Percentiles rank a stretch among this genome's conserved stretches.
These are phyloP conservation scores for Rhizophora apiculata DNA, from an alignment of 345 rosid genomes.

Conservation along the genomic window DNA sequence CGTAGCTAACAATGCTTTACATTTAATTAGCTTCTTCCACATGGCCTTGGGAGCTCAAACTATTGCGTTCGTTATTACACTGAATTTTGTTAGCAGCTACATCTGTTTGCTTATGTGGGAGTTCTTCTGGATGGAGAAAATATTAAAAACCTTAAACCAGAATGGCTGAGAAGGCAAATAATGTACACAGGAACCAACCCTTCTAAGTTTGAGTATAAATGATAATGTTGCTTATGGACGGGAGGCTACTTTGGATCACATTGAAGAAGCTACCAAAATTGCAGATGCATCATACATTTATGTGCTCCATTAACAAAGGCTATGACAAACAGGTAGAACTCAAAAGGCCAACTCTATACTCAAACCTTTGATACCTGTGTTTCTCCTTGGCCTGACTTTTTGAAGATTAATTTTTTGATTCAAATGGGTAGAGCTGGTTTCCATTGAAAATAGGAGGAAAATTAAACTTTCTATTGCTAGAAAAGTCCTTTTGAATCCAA, in stretches of 20 bases:
- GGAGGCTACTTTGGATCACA: constrained; percentile 73
- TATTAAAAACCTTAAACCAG: constrained; percentile 76
- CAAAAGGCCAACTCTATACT: constrained; percentile 1
- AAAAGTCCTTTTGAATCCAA: constrained; percentile 85
- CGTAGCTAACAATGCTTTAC: too few species aligned
- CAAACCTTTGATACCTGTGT: constrained; percentile 4
- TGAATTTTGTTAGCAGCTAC: constrained; percentile 15
- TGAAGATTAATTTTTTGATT: constrained; percentile 19
- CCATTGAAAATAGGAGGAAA: constrained; percentile 81
- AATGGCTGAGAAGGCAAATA: constrained; percentile 91
- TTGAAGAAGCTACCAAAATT: constrained; percentile 91
- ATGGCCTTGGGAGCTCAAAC: background rate
- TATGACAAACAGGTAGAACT: constrained; percentile 75
- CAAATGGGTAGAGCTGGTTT: constrained; percentile 95
- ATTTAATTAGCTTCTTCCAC: background rate
- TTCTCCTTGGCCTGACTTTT: background rate
- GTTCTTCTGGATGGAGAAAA: constrained; percentile 96
- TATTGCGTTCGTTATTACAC: background rate
- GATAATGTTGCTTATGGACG: constrained; percentile 92
- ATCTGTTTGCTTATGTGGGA: constrained; percentile 39
- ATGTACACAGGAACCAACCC: constrained; percentile 97
- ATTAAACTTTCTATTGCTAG: constrained; percentile 92
- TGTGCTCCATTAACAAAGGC: constrained; percentile 80
- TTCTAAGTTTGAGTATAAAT: constrained; percentile 76
- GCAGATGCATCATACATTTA: constrained; percentile 89